These are phyloP conservation scores for Saccharomycopsis javanensis DNA, from an alignment of 805 yeast species.

Conservation along the genomic window DNA sequence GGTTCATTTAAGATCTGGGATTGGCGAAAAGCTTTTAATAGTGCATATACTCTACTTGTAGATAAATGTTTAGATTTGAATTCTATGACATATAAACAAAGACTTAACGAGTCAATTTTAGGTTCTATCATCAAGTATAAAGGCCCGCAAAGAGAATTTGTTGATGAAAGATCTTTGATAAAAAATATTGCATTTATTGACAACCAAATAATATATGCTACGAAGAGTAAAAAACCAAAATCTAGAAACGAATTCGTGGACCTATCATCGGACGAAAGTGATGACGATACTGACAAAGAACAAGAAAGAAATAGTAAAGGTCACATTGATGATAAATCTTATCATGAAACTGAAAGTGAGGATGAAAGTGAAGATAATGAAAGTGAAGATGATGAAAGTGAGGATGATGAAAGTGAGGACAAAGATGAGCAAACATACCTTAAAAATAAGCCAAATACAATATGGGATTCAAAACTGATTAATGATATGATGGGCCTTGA, in stretches of 20 bases:
- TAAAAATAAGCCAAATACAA: not conserved
- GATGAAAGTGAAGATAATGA: conserved; percentile 21
- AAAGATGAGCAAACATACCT: conserved; percentile 18
- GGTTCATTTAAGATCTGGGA: conserved; percentile 75
- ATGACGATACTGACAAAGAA: not conserved
- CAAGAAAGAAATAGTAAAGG: no score
- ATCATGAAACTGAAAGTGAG: not conserved
- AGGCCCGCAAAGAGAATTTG: conserved; percentile 68
- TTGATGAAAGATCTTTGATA: conserved; percentile 59
- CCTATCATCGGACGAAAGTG: not conserved
- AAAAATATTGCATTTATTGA: conserved; percentile 45
- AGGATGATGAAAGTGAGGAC: no score
- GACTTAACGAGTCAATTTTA: conserved; percentile 63
- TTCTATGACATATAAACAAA: conserved; percentile 49
- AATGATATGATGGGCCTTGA: not conserved
- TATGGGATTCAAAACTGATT: not conserved
- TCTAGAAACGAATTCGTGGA: conserved; percentile 2
- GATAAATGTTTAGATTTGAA: conserved; percentile 70
- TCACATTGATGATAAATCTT: no score
- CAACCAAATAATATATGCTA: conserved; percentile 24
- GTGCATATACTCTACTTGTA: conserved; percentile 71
- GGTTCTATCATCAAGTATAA: conserved; percentile 71
- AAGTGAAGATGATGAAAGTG: conserved; percentile 23
- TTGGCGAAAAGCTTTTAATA: conserved; percentile 77
- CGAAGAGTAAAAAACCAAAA: not conserved